Evolutionary conservation across 352 stramenopile genomes (phyloP), one percentile per base, ranked within the genome.

Genomic region (Globisporangium middletonii): DNA sequence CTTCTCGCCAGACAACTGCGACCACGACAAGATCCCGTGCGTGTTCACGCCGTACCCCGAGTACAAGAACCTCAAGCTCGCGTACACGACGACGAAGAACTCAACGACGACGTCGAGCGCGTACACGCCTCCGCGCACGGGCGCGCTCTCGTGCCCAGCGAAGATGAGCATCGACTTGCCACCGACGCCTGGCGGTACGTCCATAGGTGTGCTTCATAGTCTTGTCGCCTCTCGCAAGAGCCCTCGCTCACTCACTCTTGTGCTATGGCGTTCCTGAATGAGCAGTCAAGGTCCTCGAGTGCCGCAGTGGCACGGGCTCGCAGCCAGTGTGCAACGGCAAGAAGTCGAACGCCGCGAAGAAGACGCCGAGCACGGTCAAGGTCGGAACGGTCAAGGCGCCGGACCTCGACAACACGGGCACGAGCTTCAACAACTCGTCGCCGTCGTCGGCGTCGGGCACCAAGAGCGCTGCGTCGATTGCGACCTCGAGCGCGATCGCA

Each of bases 31-130:
- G n/a, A 59, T 69, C 12, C 43, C 59, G 55, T 92, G 82, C 58
- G 65, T 62, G 51, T 92, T 84, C 66, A 78, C 57, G 44, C 76
- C 76, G 19, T 89, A 91, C 57, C 83, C 83, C 4, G 79, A 93
- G 65, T 89, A 79, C 53, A 64, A 77, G 4, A 81, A 82, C 63
- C 71, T 93, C 38, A 87, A 88, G 62, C 71, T 69, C 43, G 79
- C 79, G n/a, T 93, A 88, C 74, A 86, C 76, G 6, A 83, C 70
- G 0, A 92, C 81, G 0, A 70, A 69, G 51, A 64, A 64, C n/a
- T 89, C 81, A 35, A 85, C 73, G 0, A 35, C 88, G 23, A 84
- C 45, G 42, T 37, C 64, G 43, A 58, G 71, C 26, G 60, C 57
- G 27, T 92, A 69, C 64, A 71, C 35, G 18, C 67, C 76, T 2